Base-by-base conservation (phyloP, 495 filamentous ascomycete species). In the Podospora anserina region DNA sequence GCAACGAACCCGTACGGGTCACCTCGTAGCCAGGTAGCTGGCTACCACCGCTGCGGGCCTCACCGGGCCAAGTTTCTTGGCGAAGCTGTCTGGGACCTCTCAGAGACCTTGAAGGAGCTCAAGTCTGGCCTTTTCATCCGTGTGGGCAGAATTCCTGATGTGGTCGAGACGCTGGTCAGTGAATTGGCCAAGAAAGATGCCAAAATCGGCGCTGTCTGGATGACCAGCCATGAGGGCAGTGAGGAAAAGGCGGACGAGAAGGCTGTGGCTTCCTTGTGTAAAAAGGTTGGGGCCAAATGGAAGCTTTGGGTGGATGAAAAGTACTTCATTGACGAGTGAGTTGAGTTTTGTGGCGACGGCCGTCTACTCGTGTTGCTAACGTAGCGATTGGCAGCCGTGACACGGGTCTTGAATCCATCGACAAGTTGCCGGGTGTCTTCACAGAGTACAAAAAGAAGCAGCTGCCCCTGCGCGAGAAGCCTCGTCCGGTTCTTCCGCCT, bases 241-340 rank as follows among this genome's bases (percentile, higher is more conserved):
- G 90, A 92, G 71, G 90, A 92, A 77, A 83, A 84, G 72, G 66
- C 68, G 4, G 89, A 92, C 60, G 87, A 91, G 69, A 74, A 77
- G 58, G 78, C 78, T 5, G 79, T 91, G 9, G 76, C 77, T 28
- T 73, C 77, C 15, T 69, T 85, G 6, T 86, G 87, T 55, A 70
- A 81, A 49, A 71, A 75, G 7, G 75, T 81, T 19, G 82, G 80
- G 28, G 77, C 85, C 15, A 81, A 87, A 7, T 90, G 88, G 73
- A 85, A 82, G 75, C 49, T 85, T 5, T 91, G 86, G 83, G 77
- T 76, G 0, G 90, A 93, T 69, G 90, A 90, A 73, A 92, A 91
- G 74, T 92, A 90, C 72, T 87, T 89, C 63, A 83, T 91, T 61
- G 86, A 92, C 70, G 88, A 91, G 90, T 91, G 80, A 78, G 86